Percentiles rank a stretch among this genome's conserved stretches.
Evolutionary conservation across 2,329 filamentous ascomycete species (phyloP).

Genomic region (Pseudogymnoascus sp.): DNA sequence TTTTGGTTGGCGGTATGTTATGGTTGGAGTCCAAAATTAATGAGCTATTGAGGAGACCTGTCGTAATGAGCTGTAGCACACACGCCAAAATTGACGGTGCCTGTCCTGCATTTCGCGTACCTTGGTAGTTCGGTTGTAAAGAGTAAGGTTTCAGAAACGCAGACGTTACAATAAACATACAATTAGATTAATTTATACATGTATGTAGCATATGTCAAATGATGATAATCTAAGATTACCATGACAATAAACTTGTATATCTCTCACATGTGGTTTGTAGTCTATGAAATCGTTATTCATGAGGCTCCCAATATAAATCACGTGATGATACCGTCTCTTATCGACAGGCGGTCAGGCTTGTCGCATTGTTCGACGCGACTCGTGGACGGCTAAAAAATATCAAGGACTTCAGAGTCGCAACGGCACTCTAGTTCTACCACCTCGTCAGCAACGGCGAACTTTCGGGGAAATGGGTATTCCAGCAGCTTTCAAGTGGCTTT

Average conservation of each 20-base stretch:
- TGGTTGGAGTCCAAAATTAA: background rate
- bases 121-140: background rate
- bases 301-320: background rate
- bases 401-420: constrained; percentile 4
- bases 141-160: background rate
- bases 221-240: background rate
- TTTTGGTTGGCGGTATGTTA: background rate
- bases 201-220: background rate
- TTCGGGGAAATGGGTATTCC: constrained; percentile 72
- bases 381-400: background rate
- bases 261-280: background rate
- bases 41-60: background rate
- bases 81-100: background rate
- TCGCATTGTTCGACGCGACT: constrained; percentile 6
- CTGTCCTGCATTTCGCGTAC: constrained; percentile 5
- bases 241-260: background rate
- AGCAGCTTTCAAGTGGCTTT: constrained; percentile 77
- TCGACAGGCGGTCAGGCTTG: background rate
- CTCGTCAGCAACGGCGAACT: background rate
- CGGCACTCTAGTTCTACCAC: constrained; percentile 4
- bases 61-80: background rate
- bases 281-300: background rate
- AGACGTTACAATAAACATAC: background rate
- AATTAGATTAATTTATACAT: background rate
- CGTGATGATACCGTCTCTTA: constrained; percentile 1